Conservation (phyloP, 1,139 yeast genomes). For the Arxiozyma bovina region DNA sequence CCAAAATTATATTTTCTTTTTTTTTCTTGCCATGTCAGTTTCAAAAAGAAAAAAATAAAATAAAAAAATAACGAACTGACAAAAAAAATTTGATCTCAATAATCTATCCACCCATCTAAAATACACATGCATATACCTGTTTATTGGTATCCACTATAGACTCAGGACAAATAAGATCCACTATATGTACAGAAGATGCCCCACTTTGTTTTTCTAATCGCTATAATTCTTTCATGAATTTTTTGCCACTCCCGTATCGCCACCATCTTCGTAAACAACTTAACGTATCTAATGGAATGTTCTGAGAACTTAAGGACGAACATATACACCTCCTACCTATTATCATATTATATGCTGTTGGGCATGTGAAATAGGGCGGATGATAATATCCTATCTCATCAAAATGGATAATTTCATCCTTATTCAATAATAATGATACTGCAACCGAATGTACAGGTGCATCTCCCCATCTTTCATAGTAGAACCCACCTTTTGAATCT, state of each 20-base stretch:
- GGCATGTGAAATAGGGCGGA: constrained; percentile 76
- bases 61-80: too few species aligned
- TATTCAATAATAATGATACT: constrained; percentile 56
- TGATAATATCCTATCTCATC: constrained; percentile 88
- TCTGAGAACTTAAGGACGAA: constrained; percentile 38
- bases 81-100: background rate
- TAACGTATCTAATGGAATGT: constrained; percentile 51
- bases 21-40: too few species aligned
- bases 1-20: background rate
- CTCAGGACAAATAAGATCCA: background rate
- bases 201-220: background rate
- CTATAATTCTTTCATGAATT: constrained; percentile 23
- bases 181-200: background rate
- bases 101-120: background rate
- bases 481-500: constrained; percentile 72
- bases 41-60: background rate
- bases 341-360: constrained; percentile 44
- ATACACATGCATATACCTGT: too few species aligned
- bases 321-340: constrained; percentile 67
- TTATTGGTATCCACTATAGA: background rate
- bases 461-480: constrained; percentile 95
- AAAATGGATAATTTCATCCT: constrained; percentile 68
- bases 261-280: constrained; percentile 85
- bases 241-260: constrained; percentile 51
- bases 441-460: constrained; percentile 93